Percentiles rank a stretch among this genome's conserved stretches.
Evolutionary conservation across 306 rosid genomes (phyloP).

Genomic region (Lablab purpureus): DNA sequence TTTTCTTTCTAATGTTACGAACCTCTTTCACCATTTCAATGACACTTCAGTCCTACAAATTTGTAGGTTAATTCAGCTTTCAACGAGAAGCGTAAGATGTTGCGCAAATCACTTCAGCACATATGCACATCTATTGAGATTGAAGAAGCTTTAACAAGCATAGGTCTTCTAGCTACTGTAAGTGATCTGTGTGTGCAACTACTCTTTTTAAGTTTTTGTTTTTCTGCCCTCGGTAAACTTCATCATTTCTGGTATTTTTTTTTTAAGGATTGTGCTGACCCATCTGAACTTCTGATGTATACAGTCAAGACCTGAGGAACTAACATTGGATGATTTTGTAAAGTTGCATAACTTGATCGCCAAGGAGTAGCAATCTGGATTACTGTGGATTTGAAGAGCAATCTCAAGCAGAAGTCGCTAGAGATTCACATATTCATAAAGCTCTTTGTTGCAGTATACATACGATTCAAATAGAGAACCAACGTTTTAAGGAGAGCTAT

Average conservation of each 20-base stretch:
- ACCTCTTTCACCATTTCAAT: constrained; percentile 28
- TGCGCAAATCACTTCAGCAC: constrained; percentile 89
- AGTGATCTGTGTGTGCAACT: constrained; percentile 39
- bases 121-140: constrained; percentile 69
- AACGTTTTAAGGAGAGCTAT: constrained; percentile 10
- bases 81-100: constrained; percentile 92
- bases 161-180: constrained; percentile 73
- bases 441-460: constrained; percentile 30
- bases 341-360: constrained; percentile 72
- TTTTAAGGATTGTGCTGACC: constrained; percentile 23
- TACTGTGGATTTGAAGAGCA: constrained; percentile 36
- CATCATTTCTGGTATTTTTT: constrained; percentile 25
- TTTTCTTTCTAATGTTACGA: not conserved
- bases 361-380: constrained; percentile 47
- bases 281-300: constrained; percentile 7
- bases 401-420: constrained; percentile 6
- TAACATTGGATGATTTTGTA: constrained; percentile 73
- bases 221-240: not conserved
- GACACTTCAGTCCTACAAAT: constrained; percentile 19
- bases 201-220: not conserved
- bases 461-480: constrained; percentile 10
- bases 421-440: constrained; percentile 5
- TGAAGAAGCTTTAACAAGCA: constrained; percentile 72
- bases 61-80: constrained; percentile 86
- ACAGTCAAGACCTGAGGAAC: constrained; percentile 92